Conservation (phyloP, 1,284 basidiomycete species). For the Golubevia pallescens region DNA sequence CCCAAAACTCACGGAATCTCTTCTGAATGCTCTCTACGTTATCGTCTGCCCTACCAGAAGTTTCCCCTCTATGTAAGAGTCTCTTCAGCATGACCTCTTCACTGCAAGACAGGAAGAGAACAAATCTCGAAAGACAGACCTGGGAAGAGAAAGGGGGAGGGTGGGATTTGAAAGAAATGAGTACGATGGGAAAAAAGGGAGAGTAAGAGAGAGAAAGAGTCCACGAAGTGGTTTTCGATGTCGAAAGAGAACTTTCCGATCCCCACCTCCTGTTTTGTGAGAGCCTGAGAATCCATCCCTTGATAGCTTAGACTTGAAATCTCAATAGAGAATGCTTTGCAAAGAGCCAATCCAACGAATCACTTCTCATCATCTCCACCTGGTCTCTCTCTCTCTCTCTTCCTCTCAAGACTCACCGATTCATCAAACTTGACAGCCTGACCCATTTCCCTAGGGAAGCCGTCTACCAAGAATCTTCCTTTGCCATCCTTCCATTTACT, state of each 20-base stretch:
- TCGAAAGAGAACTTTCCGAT: no score
- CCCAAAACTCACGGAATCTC: slow-evolving; percentile 88
- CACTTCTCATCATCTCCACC: no score
- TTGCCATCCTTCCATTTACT: slow-evolving; percentile 75
- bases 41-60: slow-evolving; percentile 93
- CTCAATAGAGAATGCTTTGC: no score
- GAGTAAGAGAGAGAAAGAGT: no score
- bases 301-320: no score
- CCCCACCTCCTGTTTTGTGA: no score
- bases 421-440: slow-evolving; percentile 93
- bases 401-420: slow-evolving; percentile 70
- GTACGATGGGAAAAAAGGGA: no score
- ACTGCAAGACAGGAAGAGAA: slow-evolving; percentile 87
- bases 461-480: slow-evolving; percentile 92
- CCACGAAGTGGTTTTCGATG: no score
- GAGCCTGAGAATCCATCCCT: no score
- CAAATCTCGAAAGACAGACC: slow-evolving; percentile 80
- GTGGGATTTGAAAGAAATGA: not conserved
- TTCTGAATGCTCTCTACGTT: slow-evolving; percentile 95
- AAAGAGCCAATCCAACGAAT: no score
- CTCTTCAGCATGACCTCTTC: slow-evolving; percentile 87
- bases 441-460: slow-evolving; percentile 98
- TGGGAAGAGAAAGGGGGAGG: slow-evolving; percentile 58
- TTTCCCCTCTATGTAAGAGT: slow-evolving; percentile 87
- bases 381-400: no score